Conservation (phyloP, 768 basidiomycete genomes). For the Tremella yokohamensis region DNA sequence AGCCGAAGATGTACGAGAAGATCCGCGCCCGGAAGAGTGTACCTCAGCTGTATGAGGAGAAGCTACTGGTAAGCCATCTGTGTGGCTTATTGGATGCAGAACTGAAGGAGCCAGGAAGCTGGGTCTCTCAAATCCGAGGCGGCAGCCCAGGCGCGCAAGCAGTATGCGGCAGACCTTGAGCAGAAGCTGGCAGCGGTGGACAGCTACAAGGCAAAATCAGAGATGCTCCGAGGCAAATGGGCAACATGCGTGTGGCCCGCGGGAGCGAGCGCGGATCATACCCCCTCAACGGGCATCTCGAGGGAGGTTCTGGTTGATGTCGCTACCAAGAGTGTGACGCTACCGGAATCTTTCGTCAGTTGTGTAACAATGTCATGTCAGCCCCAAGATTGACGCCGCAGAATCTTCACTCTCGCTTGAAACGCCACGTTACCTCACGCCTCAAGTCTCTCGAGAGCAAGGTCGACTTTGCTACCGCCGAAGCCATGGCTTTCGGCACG, state of each 20-base stretch:
- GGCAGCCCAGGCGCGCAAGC: slow-evolving; percentile 57
- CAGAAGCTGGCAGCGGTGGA: slow-evolving; percentile 58
- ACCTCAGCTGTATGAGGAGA: slow-evolving; percentile 75
- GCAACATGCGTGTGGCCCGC: slow-evolving; percentile 62
- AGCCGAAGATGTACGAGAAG: slow-evolving; percentile 85
- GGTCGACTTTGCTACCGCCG: slow-evolving; percentile 90
- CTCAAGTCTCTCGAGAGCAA: slow-evolving; percentile 66
- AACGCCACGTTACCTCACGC: slow-evolving; percentile 73
- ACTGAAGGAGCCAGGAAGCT: slow-evolving; percentile 53
- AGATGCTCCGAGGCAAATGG: slow-evolving; percentile 71
- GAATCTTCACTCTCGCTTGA: slow-evolving; percentile 75
- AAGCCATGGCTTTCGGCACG: slow-evolving; percentile 84
- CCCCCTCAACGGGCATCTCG: slow-evolving; percentile 68
- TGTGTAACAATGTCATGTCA: background rate
- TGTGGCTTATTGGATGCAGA: background rate
- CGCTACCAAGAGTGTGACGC: slow-evolving; percentile 66
- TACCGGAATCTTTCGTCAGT: slow-evolving; percentile 65
- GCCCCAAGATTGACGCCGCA: slow-evolving; percentile 44
- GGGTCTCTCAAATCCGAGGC: slow-evolving; percentile 57
- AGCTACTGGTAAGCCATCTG: slow-evolving; percentile 61
- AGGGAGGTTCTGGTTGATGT: slow-evolving; percentile 58
- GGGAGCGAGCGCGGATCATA: slow-evolving; percentile 56
- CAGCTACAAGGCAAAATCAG: slow-evolving; percentile 55
- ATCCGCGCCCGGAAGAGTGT: slow-evolving; percentile 74
- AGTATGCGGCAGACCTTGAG: slow-evolving; percentile 66